Evolutionary conservation across 805 yeast genomes (phyloP).

Genomic region (Metschnikowia kofuensis): DNA sequence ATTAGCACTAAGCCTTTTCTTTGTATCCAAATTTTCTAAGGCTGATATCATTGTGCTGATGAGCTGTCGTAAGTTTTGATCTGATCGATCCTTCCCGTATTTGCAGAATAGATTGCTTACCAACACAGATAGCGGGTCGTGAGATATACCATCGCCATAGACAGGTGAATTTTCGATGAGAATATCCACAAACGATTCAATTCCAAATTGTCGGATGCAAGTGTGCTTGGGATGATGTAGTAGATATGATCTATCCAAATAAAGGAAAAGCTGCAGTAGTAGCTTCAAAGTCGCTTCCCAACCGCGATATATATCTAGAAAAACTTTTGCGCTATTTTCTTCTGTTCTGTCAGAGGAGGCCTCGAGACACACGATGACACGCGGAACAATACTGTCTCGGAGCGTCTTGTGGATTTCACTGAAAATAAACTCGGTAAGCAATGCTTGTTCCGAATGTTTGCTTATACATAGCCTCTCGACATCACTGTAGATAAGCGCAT

Average conservation of each 20-base stretch:
- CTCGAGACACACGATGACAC: conserved; percentile 4
- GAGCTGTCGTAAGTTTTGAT: neutral
- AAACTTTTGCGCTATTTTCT: conserved; percentile 1
- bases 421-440: conserved; percentile 21
- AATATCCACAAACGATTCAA: conserved; percentile 6
- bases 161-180: neutral
- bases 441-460: conserved; percentile 33
- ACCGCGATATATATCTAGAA: conserved; percentile 15
- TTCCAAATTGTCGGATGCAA: conserved; percentile 26
- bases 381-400: conserved; percentile 10
- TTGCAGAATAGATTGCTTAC: neutral
- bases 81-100: neutral
- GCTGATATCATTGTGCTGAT: neutral
- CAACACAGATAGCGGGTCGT: conserved; percentile 2
- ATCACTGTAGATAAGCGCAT: conserved; percentile 17
- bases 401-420: conserved; percentile 20
- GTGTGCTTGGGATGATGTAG: conserved; percentile 29
- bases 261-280: conserved; percentile 31
- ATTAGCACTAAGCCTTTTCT: conserved; percentile 13
- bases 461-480: conserved; percentile 33
- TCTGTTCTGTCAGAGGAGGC: neutral
- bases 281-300: conserved; percentile 27
- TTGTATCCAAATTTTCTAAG: conserved; percentile 15
- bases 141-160: neutral
- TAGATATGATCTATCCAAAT: conserved; percentile 35